These are phyloP conservation scores for Boletus mariae DNA, from an alignment of 1,284 basidiomycete species.

Conservation along the genomic window DNA sequence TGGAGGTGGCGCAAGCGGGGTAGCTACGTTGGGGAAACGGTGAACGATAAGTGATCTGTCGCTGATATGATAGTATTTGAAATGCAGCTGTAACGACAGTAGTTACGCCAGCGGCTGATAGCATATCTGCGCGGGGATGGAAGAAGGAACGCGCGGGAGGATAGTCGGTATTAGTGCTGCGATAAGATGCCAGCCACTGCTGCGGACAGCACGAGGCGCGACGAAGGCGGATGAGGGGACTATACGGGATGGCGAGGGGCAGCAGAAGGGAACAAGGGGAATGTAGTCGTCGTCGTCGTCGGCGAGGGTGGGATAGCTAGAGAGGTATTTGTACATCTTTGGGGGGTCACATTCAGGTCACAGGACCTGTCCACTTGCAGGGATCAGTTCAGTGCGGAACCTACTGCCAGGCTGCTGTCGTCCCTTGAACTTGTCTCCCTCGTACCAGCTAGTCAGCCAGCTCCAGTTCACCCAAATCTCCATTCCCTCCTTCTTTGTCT, in stretches of 20 bases:
- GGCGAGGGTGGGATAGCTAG: background rate
- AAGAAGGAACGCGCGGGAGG: background rate
- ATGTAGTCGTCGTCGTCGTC: background rate
- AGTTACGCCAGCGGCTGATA: background rate
- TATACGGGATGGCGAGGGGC: too few relatives aligned
- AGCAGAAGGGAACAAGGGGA: too few relatives aligned
- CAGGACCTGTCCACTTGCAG: slow-evolving; percentile 23
- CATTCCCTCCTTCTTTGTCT: background rate
- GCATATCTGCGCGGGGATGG: too few relatives aligned
- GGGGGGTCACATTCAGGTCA: slow-evolving; percentile 31
- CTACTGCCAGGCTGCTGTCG: slow-evolving; percentile 18
- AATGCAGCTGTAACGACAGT: background rate
- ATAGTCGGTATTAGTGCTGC: slow-evolving; percentile 10
- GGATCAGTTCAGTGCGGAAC: slow-evolving; percentile 23
- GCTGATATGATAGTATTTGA: too few relatives aligned
- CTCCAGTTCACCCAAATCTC: background rate
- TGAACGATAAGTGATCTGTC: background rate
- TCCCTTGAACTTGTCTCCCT: slow-evolving; percentile 20
- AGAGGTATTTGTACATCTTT: slow-evolving; percentile 35
- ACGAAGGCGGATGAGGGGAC: too few relatives aligned
- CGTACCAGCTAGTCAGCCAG: slow-evolving; percentile 1
- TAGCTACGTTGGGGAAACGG: too few relatives aligned
- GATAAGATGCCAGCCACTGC: background rate
- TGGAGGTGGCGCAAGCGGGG: background rate
- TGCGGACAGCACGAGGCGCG: background rate